Evolutionary conservation across 371 early-diverging fungal species (phyloP), one percentile per base, ranked within the genome.

Genomic region (Saksenaea oblongispora): DNA sequence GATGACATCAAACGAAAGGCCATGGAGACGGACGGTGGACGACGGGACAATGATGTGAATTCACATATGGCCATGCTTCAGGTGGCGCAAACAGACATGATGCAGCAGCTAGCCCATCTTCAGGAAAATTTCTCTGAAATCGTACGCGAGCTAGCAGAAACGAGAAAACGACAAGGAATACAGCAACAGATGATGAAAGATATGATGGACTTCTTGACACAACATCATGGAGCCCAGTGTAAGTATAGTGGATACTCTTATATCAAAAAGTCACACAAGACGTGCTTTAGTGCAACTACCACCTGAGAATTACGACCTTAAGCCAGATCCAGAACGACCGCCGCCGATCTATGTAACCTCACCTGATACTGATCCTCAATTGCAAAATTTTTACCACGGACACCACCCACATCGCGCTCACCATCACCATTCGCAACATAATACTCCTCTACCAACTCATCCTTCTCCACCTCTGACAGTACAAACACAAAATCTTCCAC

Each of bases 1-100:
- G 91, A 91, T 63, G 86, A 90, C 57, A 91, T 92, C 71, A 89
- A 88, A 72, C 80, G 93, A 51, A 90, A 91, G 66, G 80, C 91
- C 14, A 86, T 89, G 84, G 91, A 93, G 58, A 80, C 87, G 18
- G 89, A 91, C 53, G 71, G 82, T 18, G 73, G 84, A 59, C 71
- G 89, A 22, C 75, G 89, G 54, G 88, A 89, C 47, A 85, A 85
- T 15, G 91, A 90, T 64, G 58, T 88, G 51, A 79, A 86, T 31
- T 77, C 79, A 4, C 87, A 88, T 62, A 73, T 90, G 64, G 82
- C 86, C 17, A 75, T 87, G 75, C 71, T 92, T 61, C 88, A 89
- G 69, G 77, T 84, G 22, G 76, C 85, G 5, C 91, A 90, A 65
- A 69, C 78, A 15, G 89, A 90, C 53, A 79, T 92, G 64, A 69